Conservation (phyloP, 2,329 filamentous ascomycete species). For the Xylariaceae sp. region DNA sequence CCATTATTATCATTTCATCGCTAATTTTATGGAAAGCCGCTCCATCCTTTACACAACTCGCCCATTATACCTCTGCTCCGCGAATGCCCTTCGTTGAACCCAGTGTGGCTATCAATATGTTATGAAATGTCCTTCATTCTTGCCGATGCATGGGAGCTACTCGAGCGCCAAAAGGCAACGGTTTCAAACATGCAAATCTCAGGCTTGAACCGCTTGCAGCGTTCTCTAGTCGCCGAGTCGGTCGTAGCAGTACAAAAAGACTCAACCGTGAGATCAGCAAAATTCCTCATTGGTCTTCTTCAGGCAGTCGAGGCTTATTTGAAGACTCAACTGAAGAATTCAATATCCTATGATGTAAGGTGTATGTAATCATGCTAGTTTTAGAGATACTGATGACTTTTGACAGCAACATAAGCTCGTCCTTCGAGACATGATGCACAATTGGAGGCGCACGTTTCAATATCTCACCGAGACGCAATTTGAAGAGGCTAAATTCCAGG, state of each 20-base stretch:
- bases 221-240: conserved; percentile 52
- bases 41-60: conserved; percentile 58
- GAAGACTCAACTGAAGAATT: conserved; percentile 23
- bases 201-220: conserved; percentile 56
- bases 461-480: conserved; percentile 46
- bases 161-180: conserved; percentile 40
- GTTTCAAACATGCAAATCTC: conserved; percentile 47
- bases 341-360: conserved; percentile 32
- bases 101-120: conserved; percentile 48
- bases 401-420: conserved; percentile 30
- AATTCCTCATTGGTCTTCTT: conserved; percentile 47
- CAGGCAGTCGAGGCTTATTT: conserved; percentile 42
- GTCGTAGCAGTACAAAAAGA: conserved; percentile 57
- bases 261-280: conserved; percentile 51
- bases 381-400: conserved; percentile 6
- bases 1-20: too few relatives aligned
- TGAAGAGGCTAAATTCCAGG: conserved; percentile 62
- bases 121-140: conserved; percentile 50
- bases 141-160: conserved; percentile 36
- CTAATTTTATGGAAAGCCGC: conserved; percentile 22
- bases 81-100: conserved; percentile 30
- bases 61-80: conserved; percentile 46
- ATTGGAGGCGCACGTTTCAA: conserved; percentile 51
- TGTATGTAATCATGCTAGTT: neutral
- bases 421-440: conserved; percentile 44